Evolutionary conservation across 257 asterid genomes (phyloP).

Genomic region (Cruciata laevipes): DNA sequence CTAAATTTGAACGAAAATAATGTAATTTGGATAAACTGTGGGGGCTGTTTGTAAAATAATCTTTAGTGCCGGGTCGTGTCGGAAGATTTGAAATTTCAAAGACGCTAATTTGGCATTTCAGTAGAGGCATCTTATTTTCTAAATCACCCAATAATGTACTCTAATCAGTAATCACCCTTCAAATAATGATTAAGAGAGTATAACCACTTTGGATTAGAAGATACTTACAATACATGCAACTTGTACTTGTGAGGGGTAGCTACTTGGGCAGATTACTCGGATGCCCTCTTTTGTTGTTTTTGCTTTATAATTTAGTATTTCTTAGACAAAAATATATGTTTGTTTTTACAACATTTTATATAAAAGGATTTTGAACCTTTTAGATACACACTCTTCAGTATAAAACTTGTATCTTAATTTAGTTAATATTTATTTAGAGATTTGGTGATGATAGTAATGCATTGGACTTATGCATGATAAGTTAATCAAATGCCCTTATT

Average conservation of each 20-base stretch:
- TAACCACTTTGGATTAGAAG: not conserved
- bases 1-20: not conserved
- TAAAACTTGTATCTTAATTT: no score
- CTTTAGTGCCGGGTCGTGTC: not conserved
- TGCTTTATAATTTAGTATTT: no score
- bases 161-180: not conserved
- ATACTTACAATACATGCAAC: not conserved
- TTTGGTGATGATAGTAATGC: no score
- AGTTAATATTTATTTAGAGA: no score
- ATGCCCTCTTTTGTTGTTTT: not conserved
- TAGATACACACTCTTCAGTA: no score
- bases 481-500: no score
- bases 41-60: not conserved
- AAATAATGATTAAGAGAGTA: not conserved
- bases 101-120: not conserved
- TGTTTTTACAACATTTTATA: no score
- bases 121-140: not conserved
- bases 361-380: no score
- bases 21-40: not conserved
- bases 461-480: no score
- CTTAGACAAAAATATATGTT: no score
- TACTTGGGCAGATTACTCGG: not conserved
- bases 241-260: not conserved
- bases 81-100: not conserved
- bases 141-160: not conserved